phyloP scores from a whole-genome alignment of 306 rosid genomes.

The Vigna radiata region DNA sequence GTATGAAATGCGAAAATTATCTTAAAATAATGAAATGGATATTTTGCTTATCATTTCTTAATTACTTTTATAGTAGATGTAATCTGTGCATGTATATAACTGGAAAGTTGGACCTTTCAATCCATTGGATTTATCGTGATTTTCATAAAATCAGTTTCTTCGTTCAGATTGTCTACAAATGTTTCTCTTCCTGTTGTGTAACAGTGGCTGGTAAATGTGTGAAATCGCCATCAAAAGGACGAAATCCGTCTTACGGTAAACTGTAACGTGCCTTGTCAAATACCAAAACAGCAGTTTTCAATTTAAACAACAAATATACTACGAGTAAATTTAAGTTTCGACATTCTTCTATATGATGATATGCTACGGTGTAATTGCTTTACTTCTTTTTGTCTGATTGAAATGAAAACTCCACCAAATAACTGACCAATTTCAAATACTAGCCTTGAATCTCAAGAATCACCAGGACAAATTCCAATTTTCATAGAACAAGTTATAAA shows the following conservation, averaged over 20 bases:
- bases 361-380: background rate
- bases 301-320: background rate
- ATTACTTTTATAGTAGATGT: constrained; percentile 5
- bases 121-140: background rate
- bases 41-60: constrained; percentile 7
- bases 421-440: background rate
- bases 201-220: background rate
- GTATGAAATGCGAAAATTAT: constrained; percentile 11
- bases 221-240: background rate
- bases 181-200: background rate
- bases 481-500: background rate
- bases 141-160: background rate
- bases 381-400: background rate
- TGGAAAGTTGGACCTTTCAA: too few relatives aligned
- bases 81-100: background rate
- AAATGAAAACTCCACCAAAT: background rate
- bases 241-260: constrained; percentile 8
- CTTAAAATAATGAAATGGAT: background rate
- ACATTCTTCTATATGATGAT: background rate
- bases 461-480: background rate
- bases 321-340: background rate
- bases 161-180: background rate
- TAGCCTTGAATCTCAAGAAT: background rate
- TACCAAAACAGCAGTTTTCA: background rate
- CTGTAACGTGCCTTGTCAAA: background rate